Evolutionary conservation across 164 flowering plant species (phyloP), one percentile per base, ranked within the genome.

Genomic region (Vitis riparia): DNA sequence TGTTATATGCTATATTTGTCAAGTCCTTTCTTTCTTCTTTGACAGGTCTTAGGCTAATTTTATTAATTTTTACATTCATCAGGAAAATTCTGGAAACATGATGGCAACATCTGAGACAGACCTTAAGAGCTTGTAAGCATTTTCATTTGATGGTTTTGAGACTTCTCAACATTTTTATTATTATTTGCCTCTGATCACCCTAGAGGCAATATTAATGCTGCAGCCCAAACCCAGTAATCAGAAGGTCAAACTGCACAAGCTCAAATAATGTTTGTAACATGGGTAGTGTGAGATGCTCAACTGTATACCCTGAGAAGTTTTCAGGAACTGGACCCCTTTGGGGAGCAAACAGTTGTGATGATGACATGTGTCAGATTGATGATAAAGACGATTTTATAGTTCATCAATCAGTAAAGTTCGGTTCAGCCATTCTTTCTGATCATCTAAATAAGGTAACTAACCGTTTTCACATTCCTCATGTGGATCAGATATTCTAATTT

Each of bases 381-480:
- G 79, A 73, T 55, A 59, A 71, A 30, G 75, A 77, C n/a, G 80
- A 77, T 69, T 65, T 72, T 68, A n/a, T 56, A 19, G 32, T 27
- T 44, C 66, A 56, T 47, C 71, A 77, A 67, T 76, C 89, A 48
- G 60, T 59, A 16, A 79, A 79, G 59, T 67, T 69, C 15, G 71
- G 65, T 66, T 70, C 81, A 51, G 47, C 55, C 1, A 56, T 72
- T 23, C 66, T 71, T 17, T 74, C 84, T n/a, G 75, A 75, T 64
- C 88, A 81, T 66, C 62, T 79, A 13, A 81, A 74, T 56, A 87
- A 89, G 94, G 98, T 93, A 77, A 32, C 44, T 17, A 60, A 13
- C 61, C 59, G 8, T 32, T 60, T 62, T 60, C 29, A 10, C 64
- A 8, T 30, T 8, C 57, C 37, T 59, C 29, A 29, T 19, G 15